A percentile compares a stretch with the other conserved stretches of the same genome.
These are phyloP conservation scores for Fusarium illudens DNA, from an alignment of 2,329 filamentous ascomycete species.

Conservation along the genomic window DNA sequence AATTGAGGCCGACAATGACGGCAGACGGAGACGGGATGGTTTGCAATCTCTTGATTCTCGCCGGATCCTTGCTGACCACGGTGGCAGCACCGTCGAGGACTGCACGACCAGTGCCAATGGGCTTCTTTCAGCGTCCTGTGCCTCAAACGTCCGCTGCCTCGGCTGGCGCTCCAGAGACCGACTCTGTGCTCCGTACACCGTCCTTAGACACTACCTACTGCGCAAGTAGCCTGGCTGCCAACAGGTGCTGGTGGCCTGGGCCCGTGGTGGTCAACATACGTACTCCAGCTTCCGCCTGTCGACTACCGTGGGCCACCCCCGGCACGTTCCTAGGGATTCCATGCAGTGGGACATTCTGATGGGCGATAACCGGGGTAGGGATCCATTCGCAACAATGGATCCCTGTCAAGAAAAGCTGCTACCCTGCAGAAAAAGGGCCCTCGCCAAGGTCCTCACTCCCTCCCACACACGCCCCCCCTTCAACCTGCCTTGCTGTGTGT, in stretches of 20 bases:
- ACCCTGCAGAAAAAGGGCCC: conserved; percentile 24
- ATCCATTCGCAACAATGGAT: conserved; percentile 2
- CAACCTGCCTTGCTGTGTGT: conserved; percentile 9
- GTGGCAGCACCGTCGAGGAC: background rate
- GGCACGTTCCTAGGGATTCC: conserved; percentile 25
- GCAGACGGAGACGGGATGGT: conserved; percentile 12
- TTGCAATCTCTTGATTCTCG: conserved; percentile 20
- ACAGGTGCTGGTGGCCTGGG: conserved; percentile 18
- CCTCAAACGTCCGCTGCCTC: conserved; percentile 28
- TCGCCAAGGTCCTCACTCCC: background rate
- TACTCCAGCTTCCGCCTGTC: conserved; percentile 19
- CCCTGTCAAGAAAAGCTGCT: conserved; percentile 18
- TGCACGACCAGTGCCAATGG: conserved; percentile 9
- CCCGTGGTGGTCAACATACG: conserved; percentile 25
- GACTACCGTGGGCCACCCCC: conserved; percentile 2
- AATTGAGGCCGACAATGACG: conserved; percentile 37
- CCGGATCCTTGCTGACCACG: conserved; percentile 2
- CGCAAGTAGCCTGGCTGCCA: conserved; percentile 1
- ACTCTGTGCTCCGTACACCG: conserved; percentile 4
- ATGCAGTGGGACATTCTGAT: conserved; percentile 25
- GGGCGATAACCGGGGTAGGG: conserved; percentile 18
- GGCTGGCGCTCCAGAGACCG: conserved; percentile 25
- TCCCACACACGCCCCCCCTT: conserved; percentile 10
- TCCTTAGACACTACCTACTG: too few species aligned
- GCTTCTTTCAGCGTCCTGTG: background rate